Conservation (phyloP, 805 yeast genomes). For the Kazachstania kunashirensis region DNA sequence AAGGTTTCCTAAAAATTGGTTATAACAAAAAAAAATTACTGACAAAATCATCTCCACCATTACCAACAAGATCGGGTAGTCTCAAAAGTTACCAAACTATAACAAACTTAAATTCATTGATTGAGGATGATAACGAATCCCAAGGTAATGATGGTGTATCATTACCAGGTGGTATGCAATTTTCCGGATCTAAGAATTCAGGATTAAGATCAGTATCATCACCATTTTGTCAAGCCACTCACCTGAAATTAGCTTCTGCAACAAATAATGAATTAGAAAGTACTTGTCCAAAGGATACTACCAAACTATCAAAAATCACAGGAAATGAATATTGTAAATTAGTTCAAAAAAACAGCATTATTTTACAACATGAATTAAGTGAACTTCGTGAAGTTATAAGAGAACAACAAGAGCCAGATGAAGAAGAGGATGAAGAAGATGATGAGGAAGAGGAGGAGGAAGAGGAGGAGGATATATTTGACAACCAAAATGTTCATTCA, state of each 20-base stretch:
- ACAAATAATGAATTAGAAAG: background rate
- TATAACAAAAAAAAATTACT: background rate
- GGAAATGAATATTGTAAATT: background rate
- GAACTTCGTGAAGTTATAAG: conserved; percentile 37
- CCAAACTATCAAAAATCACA: background rate
- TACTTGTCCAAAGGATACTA: background rate
- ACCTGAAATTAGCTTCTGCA: background rate
- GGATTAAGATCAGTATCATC: background rate
- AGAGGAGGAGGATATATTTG: conserved; percentile 12
- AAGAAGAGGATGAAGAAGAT: conserved; percentile 5
- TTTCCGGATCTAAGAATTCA: background rate
- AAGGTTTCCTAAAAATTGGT: conserved; percentile 2
- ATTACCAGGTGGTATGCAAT: conserved; percentile 3
- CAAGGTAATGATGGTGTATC: background rate
- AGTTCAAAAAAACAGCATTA: conserved; percentile 3
- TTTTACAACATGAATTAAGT: conserved; percentile 55
- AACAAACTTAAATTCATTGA: conserved; percentile 5
- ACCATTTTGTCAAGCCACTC: background rate
- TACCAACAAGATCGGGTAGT: background rate
- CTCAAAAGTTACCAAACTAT: background rate
- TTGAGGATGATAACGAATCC: conserved; percentile 9
- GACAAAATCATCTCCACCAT: background rate
- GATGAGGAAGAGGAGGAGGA: conserved; percentile 11
- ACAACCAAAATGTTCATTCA: conserved; percentile 8
- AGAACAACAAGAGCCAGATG: conserved; percentile 21